Evolutionary conservation across 2,329 filamentous ascomycete genomes (phyloP), one percentile per base, ranked within the genome.

Genomic region (Clarireedia sp.): DNA sequence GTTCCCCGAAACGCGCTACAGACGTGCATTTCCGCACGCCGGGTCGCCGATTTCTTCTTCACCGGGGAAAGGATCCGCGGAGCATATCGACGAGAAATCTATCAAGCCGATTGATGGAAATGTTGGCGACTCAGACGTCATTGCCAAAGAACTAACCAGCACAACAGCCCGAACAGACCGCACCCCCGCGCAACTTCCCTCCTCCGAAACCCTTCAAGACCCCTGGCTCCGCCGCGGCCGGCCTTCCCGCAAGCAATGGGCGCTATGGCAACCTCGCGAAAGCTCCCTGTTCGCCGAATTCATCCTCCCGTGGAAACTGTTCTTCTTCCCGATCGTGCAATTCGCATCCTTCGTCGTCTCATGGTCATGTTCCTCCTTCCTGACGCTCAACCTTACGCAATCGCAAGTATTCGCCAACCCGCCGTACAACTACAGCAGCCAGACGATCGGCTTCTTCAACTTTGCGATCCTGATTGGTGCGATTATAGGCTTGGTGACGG

Each of bases 1-100:
- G 62, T 85, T 85, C 62, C 83, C 83, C 0, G 82, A 86, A 65
- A 85, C 82, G 0, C 79, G 78, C 59, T 86, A 76, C 70, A 74
- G 78, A 54, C 78, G 82, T 12, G 57, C 59, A 17, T 57, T 57
- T 12, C 41, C 52, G 8, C 59, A 54, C 6, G 23, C 14, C 9
- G 51, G 61, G 10, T 54, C 49, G 37, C 43, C 48, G 5, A 37
- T 58, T 7, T 54, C 57, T 4, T 57, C 57, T 1, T 51, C 57
- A 2, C 59, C 56, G 1, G 21, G 55, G 17, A 63, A 66, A 54
- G 45, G 12, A n/a, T 63, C 62, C 0, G 38, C 44, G 3, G 63
- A 66, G 41, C 26, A 61, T 55, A 37, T 61, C 7, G 57, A 66
- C 36, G 55, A 57, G 16, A 51, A 21, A n/a, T 8, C 29, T 9